Percentiles rank a stretch among this genome's conserved stretches.
phyloP scores from a whole-genome alignment of 768 basidiomycete species.

The Candolleomyces eurysporus region DNA sequence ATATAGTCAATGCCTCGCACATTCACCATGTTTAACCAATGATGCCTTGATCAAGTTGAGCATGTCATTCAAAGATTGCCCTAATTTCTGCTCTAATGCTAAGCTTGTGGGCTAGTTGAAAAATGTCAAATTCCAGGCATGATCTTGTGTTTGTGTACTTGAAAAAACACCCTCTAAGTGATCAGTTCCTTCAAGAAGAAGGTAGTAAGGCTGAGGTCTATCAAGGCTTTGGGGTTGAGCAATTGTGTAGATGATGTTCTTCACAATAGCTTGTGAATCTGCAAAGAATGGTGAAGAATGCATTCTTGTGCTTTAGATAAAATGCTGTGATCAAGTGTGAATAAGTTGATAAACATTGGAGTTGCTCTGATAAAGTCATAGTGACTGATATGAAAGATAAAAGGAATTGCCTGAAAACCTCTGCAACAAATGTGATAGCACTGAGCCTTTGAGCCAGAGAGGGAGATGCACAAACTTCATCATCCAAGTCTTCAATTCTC shows the following conservation, averaged over 20 bases:
- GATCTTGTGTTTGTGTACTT: conserved; percentile 18
- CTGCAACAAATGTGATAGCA: conserved; percentile 9
- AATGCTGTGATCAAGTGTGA: conserved; percentile 16
- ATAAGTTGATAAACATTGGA: conserved; percentile 15
- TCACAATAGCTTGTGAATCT: conserved; percentile 24
- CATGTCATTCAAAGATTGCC: conserved; percentile 16
- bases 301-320: conserved; percentile 13
- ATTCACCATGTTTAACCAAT: conserved; percentile 8
- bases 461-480: not conserved
- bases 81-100: conserved; percentile 16
- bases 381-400: conserved; percentile 16
- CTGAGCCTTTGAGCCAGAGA: not conserved
- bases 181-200: conserved; percentile 22
- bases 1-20: conserved; percentile 21
- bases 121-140: conserved; percentile 20
- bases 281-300: conserved; percentile 18
- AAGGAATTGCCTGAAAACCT: conserved; percentile 11
- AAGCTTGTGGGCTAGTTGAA: conserved; percentile 19
- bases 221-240: conserved; percentile 19
- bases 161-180: conserved; percentile 24
- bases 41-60: conserved; percentile 23
- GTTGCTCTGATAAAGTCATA: conserved; percentile 17
- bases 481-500: not conserved
- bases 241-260: conserved; percentile 20
- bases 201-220: conserved; percentile 10